Evolutionary conservation across 1,284 basidiomycete genomes (phyloP), one percentile per base, ranked within the genome.

Genomic region (Sphaerobolus stellatus): DNA sequence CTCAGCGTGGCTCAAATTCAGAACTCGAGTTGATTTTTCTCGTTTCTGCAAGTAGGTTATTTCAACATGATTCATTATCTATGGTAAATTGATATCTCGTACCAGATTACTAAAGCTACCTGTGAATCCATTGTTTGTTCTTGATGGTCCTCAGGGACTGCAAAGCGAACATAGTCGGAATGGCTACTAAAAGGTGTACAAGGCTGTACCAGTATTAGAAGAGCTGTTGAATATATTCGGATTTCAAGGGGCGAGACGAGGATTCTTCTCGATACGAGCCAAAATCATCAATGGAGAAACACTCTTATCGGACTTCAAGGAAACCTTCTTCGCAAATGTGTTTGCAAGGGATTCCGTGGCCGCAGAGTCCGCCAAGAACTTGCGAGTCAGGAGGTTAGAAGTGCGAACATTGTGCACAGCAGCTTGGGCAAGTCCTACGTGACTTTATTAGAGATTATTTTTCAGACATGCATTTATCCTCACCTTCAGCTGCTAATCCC

Each of bases 401-500:
- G 65, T 63, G 1, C 54, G 52, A 4, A 60, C 54, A 1, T 36
- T 27, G 33, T 74, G 73, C 5, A 70, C 63, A 5, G 72, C 70
- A 4, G 69, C 62, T 47, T 69, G 63, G 2, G 73, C 73, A 5
- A 75, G 65, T 18, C 72, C 74, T 75, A 20, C 11, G 16, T 38
- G 48, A 48, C 34, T n/a, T 6, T 29, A 31, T 13, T 11, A 33
- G 18, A 14, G n/a, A 2, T 18, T 25, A 33, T 16, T 27, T 43
- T 43, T n/a, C 0, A 18, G 20, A 5, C 13, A 5, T 16, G 16
- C 18, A 5, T 13, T 36, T 16, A 57, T 7, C 53, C 65, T 6
- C 50, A 82, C 85, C 84, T 76, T 88, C 84, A 3, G 80, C 79
- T 14, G 84, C 66, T 63, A 86, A 78, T 4, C 86, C 86, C 2